Conservation (phyloP, 345 rosid genomes). For the Erucastrum elatum region DNA sequence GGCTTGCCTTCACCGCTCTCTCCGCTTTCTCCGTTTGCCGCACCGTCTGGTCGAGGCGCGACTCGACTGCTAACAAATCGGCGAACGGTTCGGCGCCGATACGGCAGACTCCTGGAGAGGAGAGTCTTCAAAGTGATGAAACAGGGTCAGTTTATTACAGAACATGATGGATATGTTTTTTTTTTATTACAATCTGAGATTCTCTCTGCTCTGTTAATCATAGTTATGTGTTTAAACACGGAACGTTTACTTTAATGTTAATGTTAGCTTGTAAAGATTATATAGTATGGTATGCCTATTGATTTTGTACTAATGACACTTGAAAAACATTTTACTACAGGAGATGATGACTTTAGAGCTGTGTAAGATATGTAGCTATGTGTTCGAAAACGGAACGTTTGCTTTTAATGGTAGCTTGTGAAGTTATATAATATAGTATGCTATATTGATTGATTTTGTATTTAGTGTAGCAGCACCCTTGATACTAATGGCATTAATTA, state of each 20-base stretch:
- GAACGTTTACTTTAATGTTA: neutral
- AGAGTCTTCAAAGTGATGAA: slow-evolving; percentile 36
- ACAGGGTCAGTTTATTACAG: slow-evolving; percentile 43
- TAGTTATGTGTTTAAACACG: neutral
- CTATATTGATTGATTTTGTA: neutral
- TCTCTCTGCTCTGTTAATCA: neutral
- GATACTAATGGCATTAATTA: neutral
- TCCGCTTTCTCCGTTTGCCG: slow-evolving; percentile 86
- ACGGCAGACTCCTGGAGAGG: neutral
- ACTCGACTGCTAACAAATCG: slow-evolving; percentile 48
- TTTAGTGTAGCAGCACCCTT: neutral
- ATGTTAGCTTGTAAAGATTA: too few relatives aligned
- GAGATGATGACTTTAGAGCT: neutral
- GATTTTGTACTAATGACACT: neutral
- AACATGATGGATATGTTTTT: neutral
- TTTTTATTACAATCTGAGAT: neutral
- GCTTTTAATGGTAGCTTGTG: neutral
- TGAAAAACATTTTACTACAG: neutral
- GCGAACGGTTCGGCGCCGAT: slow-evolving; percentile 19
- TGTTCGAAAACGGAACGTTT: slow-evolving; percentile 17
- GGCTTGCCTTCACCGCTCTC: slow-evolving; percentile 93
- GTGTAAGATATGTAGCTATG: neutral
- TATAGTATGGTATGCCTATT: neutral
- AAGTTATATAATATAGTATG: neutral
- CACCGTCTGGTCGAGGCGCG: slow-evolving; percentile 65